Conservation (phyloP, 495 filamentous ascomycete genomes). For the Umbilicaria muhlenbergii region DNA sequence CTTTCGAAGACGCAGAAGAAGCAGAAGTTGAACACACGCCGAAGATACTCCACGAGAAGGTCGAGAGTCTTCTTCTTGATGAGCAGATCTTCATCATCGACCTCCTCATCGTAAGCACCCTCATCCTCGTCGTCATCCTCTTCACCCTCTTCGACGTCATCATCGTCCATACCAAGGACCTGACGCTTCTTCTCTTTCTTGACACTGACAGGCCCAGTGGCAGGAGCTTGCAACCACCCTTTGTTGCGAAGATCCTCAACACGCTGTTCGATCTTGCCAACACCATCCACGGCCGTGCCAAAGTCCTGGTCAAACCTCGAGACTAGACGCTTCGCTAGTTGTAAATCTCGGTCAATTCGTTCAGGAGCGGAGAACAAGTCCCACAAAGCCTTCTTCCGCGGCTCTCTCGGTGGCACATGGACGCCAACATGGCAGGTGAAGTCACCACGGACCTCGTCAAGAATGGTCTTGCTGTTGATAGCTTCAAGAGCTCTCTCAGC, state of each 20-base stretch:
- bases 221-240: slow-evolving; percentile 57
- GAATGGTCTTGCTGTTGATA: slow-evolving; percentile 90
- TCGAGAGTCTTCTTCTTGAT: slow-evolving; percentile 94
- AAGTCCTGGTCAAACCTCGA: slow-evolving; percentile 70
- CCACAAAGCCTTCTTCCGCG: slow-evolving; percentile 93
- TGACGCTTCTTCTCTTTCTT: slow-evolving; percentile 46
- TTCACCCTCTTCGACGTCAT: slow-evolving; percentile 54
- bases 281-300: slow-evolving; percentile 48
- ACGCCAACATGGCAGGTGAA: slow-evolving; percentile 96
- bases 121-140: slow-evolving; percentile 63
- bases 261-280: slow-evolving; percentile 63
- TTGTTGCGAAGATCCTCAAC: slow-evolving; percentile 63
- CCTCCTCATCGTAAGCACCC: slow-evolving; percentile 58
- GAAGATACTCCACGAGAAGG: slow-evolving; percentile 88
- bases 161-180: slow-evolving; percentile 44
- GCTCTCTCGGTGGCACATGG: slow-evolving; percentile 71
- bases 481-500: slow-evolving; percentile 80
- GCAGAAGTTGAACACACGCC: slow-evolving; percentile 94
- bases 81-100: slow-evolving; percentile 77
- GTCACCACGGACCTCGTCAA: slow-evolving; percentile 80
- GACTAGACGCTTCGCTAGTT: slow-evolving; percentile 59
- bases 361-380: slow-evolving; percentile 87
- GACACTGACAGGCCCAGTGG: slow-evolving; percentile 32
- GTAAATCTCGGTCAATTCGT: slow-evolving; percentile 70
- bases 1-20: slow-evolving; percentile 99